phyloP scores from a whole-genome alignment of 306 rosid species.

The Lathyrus oleraceus region DNA sequence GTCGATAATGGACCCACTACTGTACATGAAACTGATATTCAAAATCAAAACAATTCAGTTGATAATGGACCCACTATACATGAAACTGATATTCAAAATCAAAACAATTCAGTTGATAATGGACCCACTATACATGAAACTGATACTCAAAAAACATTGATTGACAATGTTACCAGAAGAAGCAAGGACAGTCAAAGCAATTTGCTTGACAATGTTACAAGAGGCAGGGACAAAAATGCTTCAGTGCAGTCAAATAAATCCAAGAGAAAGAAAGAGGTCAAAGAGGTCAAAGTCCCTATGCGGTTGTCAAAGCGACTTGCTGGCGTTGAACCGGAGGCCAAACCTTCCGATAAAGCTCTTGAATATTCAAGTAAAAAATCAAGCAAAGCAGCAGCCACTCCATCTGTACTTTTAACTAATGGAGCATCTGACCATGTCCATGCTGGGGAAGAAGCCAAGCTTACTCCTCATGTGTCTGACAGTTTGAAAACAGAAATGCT shows the following conservation, averaged over 20 bases:
- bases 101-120: constrained; percentile 26
- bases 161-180: constrained; percentile 1
- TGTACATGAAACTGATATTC: constrained; percentile 15
- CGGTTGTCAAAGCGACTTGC: constrained; percentile 67
- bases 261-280: constrained; percentile 60
- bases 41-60: constrained; percentile 15
- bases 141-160: not conserved
- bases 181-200: constrained; percentile 34
- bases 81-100: constrained; percentile 5
- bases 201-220: constrained; percentile 31
- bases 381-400: constrained; percentile 36
- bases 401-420: constrained; percentile 35
- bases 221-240: constrained; percentile 41
- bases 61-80: constrained; percentile 24
- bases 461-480: constrained; percentile 33
- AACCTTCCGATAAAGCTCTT: constrained; percentile 52
- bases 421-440: constrained; percentile 42
- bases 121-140: constrained; percentile 19
- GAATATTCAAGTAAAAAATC: constrained; percentile 45
- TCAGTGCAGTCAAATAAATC: constrained; percentile 45
- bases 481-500: constrained; percentile 32
- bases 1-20: constrained; percentile 28
- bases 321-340: constrained; percentile 61
- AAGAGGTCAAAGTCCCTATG: constrained; percentile 31
- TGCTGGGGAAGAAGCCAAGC: constrained; percentile 30